Evolutionary conservation across 192 early-diverging fungal genomes (phyloP).

Genomic region (Backusella macrospora): DNA sequence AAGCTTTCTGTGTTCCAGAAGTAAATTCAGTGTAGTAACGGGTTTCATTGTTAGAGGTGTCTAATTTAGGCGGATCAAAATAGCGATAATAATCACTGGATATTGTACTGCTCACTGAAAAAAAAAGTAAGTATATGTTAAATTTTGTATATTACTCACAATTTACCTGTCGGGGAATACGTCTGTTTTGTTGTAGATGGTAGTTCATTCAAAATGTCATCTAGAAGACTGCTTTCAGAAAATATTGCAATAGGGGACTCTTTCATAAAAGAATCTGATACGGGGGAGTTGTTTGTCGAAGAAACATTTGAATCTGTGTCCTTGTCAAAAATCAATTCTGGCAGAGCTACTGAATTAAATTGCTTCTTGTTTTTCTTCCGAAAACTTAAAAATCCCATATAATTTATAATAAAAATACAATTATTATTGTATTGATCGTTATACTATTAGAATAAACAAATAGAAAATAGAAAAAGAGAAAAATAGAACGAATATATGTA

Average conservation of each 20-base stretch:
- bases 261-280: conserved; percentile 6
- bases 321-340: conserved; percentile 6
- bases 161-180: neutral
- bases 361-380: conserved; percentile 3
- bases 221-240: conserved; percentile 7
- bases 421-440: neutral
- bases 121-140: neutral
- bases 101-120: neutral
- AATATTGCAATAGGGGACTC: neutral
- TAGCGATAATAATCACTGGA: neutral
- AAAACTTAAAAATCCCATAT: neutral
- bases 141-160: neutral
- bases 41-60: neutral
- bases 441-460: neutral
- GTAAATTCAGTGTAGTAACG: neutral
- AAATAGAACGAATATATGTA: neutral
- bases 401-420: neutral
- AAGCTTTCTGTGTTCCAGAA: neutral
- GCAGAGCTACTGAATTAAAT: neutral
- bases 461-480: neutral
- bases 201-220: conserved; percentile 1
- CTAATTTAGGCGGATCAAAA: neutral
- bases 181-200: neutral
- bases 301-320: conserved; percentile 1
- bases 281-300: neutral